Conservation (phyloP, 306 rosid genomes). For the Sicyos edulis region DNA sequence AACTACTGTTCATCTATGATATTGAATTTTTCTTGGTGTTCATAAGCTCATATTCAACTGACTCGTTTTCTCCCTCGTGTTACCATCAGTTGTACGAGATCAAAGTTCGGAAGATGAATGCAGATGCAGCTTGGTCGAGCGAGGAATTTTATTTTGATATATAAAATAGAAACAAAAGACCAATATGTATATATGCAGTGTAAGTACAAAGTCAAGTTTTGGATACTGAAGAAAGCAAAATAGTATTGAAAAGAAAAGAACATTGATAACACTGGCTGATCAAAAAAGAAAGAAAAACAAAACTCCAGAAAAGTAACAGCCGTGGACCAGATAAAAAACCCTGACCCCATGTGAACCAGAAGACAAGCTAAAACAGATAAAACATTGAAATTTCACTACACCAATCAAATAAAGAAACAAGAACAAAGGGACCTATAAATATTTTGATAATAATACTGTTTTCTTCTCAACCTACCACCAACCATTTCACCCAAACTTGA, state of each 20-base stretch:
- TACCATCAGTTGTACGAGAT: no score
- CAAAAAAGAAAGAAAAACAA: background rate
- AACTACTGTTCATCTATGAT: background rate
- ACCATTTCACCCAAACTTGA: conserved; percentile 30
- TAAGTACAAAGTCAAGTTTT: conserved; percentile 8
- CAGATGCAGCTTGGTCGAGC: no score
- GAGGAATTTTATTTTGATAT: no score
- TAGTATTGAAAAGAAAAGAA: conserved; percentile 7
- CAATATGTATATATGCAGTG: background rate
- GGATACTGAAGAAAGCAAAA: background rate
- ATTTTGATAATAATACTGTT: background rate
- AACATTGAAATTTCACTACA: no score
- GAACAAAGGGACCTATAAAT: conserved; percentile 7
- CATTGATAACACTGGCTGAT: conserved; percentile 12
- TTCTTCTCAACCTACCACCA: conserved; percentile 15
- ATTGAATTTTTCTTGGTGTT: no score
- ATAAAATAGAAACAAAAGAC: background rate
- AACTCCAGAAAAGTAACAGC: conserved; percentile 10
- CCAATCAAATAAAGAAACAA: background rate
- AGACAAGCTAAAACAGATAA: background rate
- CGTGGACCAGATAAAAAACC: conserved; percentile 33
- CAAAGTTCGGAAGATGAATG: no score
- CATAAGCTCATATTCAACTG: no score
- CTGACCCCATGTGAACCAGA: conserved; percentile 34
- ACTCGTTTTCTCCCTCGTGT: no score